phyloP scores from a whole-genome alignment of 163 green algal species.

The Chlorella variabilis region DNA sequence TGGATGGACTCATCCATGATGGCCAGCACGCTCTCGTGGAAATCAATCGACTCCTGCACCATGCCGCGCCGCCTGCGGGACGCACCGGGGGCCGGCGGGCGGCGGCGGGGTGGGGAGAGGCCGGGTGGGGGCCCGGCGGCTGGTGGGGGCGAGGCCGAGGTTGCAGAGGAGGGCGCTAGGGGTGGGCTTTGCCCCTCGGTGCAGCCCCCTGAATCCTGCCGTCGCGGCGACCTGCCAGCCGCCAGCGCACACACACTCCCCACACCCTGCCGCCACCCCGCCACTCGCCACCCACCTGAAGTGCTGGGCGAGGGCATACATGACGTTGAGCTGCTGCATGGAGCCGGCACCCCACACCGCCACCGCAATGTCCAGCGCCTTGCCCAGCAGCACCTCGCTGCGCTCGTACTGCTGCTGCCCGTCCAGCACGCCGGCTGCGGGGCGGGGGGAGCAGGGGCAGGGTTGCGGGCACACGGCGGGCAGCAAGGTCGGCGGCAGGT shows the following conservation, averaged over 20 bases:
- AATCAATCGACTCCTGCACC: constrained; percentile 38
- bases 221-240: too few species aligned
- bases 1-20: constrained; percentile 51
- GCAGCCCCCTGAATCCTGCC: too few species aligned
- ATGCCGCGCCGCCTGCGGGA: constrained; percentile 17
- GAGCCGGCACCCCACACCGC: constrained; percentile 23
- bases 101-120: too few species aligned
- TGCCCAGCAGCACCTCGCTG: constrained; percentile 26
- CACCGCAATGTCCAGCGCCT: constrained; percentile 39
- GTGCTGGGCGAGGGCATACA: constrained; percentile 44
- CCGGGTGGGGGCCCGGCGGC: too few species aligned
- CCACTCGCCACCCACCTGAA: constrained; percentile 12
- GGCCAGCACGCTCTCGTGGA: constrained; percentile 43
- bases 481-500: background rate
- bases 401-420: constrained; percentile 34
- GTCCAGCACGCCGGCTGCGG: constrained; percentile 41
- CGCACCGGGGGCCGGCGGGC: background rate
- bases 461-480: background rate
- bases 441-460: too few species aligned
- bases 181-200: too few species aligned
- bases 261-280: too few species aligned
- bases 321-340: constrained; percentile 49
- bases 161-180: too few species aligned
- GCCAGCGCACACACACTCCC: too few species aligned
- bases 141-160: too few species aligned